A percentile compares a stretch with the other conserved stretches of the same genome.
These are phyloP conservation scores for Suillus tomentosus DNA, from an alignment of 768 basidiomycete species.

Conservation along the genomic window DNA sequence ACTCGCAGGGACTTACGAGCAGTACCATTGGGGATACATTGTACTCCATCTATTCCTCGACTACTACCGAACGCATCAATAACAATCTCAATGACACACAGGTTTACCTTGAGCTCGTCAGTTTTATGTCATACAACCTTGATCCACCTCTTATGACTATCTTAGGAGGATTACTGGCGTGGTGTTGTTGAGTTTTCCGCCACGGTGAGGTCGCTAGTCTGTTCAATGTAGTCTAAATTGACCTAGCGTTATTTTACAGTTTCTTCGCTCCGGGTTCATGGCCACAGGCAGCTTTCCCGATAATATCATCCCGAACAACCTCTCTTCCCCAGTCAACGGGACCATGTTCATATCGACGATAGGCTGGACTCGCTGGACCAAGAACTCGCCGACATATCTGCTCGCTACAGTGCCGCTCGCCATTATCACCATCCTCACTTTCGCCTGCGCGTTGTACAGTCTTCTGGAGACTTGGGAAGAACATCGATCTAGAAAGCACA, in stretches of 20 bases:
- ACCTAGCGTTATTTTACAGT: neutral
- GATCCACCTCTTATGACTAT: neutral
- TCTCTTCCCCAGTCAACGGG: constrained; percentile 8
- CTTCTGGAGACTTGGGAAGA: constrained; percentile 4
- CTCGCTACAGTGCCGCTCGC: constrained; percentile 7
- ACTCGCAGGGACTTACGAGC: constrained; percentile 16
- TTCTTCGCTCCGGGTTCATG: constrained; percentile 13
- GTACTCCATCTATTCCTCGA: constrained; percentile 15
- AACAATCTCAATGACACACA: neutral
- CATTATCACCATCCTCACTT: constrained; percentile 2
- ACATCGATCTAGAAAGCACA: neutral
- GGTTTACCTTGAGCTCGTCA: constrained; percentile 4
- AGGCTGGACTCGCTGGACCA: constrained; percentile 13
- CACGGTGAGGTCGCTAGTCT: constrained; percentile 1
- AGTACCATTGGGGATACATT: constrained; percentile 24
- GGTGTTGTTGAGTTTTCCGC: constrained; percentile 13
- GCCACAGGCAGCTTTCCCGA: constrained; percentile 3
- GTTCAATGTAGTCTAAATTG: neutral
- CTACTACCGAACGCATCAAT: neutral
- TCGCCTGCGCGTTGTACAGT: neutral
- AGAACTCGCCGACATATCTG: constrained; percentile 4
- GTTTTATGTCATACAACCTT: neutral
- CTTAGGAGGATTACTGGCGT: constrained; percentile 14
- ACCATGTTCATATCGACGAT: constrained; percentile 13
- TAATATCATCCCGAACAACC: constrained; percentile 5